phyloP scores from a whole-genome alignment of 371 early-diverging fungal species.

The Pancytospora philotis region DNA sequence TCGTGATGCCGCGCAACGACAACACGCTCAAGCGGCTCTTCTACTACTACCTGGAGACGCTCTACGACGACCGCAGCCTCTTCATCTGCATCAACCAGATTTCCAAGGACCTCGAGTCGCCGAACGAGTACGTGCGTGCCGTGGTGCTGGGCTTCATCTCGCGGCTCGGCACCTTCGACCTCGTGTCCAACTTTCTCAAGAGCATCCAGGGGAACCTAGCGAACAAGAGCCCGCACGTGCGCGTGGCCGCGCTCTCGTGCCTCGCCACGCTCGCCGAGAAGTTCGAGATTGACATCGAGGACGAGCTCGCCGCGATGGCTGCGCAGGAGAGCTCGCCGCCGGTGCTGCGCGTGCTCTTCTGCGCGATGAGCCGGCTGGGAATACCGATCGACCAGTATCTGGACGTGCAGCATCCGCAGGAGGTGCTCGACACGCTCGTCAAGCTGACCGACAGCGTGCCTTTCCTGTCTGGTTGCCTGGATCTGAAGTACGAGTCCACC shows the following conservation, averaged over 20 bases:
- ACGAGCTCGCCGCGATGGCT: constrained; percentile 8
- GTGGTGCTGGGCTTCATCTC: constrained; percentile 80
- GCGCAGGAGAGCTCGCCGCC: constrained; percentile 32
- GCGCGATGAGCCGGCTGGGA: constrained; percentile 25
- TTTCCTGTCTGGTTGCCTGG: constrained; percentile 21
- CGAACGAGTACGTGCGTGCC: constrained; percentile 94
- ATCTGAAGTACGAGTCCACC: constrained; percentile 4
- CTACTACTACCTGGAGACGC: constrained; percentile 55
- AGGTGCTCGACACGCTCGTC: constrained; percentile 33
- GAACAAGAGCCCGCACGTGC: constrained; percentile 86
- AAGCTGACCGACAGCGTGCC: constrained; percentile 17
- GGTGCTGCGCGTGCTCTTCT: constrained; percentile 23
- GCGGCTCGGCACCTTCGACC: constrained; percentile 78
- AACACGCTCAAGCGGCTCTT: constrained; percentile 55
- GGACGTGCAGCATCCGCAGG: constrained; percentile 14
- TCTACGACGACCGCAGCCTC: constrained; percentile 2
- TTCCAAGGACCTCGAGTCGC: constrained; percentile 84
- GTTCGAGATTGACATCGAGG: constrained; percentile 23
- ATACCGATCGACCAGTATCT: constrained; percentile 9
- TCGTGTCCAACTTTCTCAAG: constrained; percentile 45
- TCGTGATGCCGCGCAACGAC: constrained; percentile 31
- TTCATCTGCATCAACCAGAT: constrained; percentile 66
- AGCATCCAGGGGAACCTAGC: constrained; percentile 61
- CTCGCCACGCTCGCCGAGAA: constrained; percentile 19
- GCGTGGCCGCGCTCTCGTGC: constrained; percentile 79